Percentiles rank a stretch among this genome's conserved stretches.
Evolutionary conservation across 306 rosid species (phyloP).

Genomic region (Cicer arietinum): DNA sequence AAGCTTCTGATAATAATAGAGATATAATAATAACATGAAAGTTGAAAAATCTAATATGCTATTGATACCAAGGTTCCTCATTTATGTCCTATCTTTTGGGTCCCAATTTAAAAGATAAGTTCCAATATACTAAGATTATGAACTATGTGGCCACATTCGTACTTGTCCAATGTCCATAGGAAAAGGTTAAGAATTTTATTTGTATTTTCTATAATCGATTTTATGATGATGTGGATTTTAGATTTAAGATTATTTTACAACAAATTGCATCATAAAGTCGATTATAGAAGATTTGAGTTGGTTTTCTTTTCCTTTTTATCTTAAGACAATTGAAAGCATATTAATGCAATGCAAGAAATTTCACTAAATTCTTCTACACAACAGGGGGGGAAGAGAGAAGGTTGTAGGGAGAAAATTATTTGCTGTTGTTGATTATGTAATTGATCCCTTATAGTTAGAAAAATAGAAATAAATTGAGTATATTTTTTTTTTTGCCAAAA

Average conservation of each 20-base stretch:
- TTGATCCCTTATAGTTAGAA: background rate
- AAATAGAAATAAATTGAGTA: background rate
- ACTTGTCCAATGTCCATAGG: slow-evolving; percentile 27
- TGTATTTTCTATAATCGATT: no score
- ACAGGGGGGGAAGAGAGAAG: background rate
- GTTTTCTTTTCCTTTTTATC: background rate
- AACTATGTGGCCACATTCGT: slow-evolving; percentile 33
- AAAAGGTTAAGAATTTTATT: background rate
- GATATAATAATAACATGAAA: slow-evolving; percentile 21
- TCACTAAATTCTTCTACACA: background rate
- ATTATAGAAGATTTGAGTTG: no score
- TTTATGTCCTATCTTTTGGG: slow-evolving; percentile 40
- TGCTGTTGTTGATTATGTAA: background rate
- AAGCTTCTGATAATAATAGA: slow-evolving; percentile 37
- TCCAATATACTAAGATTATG: background rate
- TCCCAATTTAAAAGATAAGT: slow-evolving; percentile 43
- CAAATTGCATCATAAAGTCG: no score
- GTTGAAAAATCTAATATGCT: slow-evolving; percentile 20
- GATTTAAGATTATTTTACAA: no score
- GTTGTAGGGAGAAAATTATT: background rate
- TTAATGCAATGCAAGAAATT: background rate
- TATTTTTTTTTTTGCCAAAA: background rate
- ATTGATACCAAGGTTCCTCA: slow-evolving; percentile 21
- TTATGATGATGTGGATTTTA: no score
- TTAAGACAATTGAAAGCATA: no score